Evolutionary conservation across 768 basidiomycete genomes (phyloP).

Genomic region (Lactarius pseudohatsudake): DNA sequence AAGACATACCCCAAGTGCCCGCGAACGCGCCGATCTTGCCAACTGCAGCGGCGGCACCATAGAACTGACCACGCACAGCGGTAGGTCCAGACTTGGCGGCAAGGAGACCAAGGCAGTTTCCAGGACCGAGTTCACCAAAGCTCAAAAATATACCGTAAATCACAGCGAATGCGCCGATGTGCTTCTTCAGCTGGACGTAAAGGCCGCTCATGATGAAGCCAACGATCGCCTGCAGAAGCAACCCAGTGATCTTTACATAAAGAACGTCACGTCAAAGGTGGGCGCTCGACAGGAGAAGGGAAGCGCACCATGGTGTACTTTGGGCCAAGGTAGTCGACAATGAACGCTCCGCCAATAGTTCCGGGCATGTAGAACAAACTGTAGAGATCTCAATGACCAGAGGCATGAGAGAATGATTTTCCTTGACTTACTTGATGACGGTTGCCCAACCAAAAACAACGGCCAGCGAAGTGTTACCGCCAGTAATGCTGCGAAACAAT

Average conservation of each 20-base stretch:
- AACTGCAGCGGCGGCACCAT: constrained; percentile 81
- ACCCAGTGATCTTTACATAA: constrained; percentile 61
- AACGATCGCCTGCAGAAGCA: constrained; percentile 64
- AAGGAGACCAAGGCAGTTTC: constrained; percentile 82
- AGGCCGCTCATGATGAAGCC: constrained; percentile 91
- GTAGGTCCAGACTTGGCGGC: constrained; percentile 87
- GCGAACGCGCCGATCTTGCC: constrained; percentile 85
- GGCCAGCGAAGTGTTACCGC: constrained; percentile 48
- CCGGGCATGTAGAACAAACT: constrained; percentile 71
- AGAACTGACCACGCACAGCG: constrained; percentile 81
- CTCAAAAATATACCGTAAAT: constrained; percentile 90
- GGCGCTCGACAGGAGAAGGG: constrained; percentile 10
- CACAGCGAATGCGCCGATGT: constrained; percentile 79
- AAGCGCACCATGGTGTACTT: constrained; percentile 66
- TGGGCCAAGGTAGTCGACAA: constrained; percentile 73
- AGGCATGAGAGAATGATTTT: constrained; percentile 35
- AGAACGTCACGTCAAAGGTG: constrained; percentile 8
- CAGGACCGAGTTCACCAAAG: constrained; percentile 88
- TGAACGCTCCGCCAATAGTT: constrained; percentile 70
- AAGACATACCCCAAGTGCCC: constrained; percentile 70
- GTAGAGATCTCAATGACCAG: constrained; percentile 23
- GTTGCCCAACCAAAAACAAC: constrained; percentile 83
- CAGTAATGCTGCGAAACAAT: constrained; percentile 51
- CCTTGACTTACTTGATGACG: constrained; percentile 66
- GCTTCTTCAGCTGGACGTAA: constrained; percentile 58